These are phyloP conservation scores for Picea glauca DNA, from an alignment of 75 land plant species.

Conservation along the genomic window DNA sequence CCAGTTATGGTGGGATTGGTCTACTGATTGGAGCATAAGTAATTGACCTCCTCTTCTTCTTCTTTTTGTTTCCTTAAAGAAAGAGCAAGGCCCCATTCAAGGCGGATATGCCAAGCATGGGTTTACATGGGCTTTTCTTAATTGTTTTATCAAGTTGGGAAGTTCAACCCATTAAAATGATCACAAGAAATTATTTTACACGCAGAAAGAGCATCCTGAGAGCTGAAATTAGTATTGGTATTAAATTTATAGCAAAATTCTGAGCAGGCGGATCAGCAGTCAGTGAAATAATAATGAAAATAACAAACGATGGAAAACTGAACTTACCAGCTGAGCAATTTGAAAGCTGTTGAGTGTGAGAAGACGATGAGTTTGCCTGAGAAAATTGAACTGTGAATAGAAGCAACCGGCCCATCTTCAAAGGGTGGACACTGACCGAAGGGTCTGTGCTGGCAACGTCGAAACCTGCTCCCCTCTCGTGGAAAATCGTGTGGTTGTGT, in stretches of 20 bases:
- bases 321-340: not conserved
- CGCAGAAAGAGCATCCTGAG: not conserved
- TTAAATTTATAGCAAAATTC: not conserved
- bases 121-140: not conserved
- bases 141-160: not conserved
- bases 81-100: not conserved
- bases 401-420: too few relatives aligned
- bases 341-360: not conserved
- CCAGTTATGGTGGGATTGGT: too few relatives aligned
- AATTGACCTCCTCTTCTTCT: too few relatives aligned
- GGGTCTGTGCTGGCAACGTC: too few relatives aligned
- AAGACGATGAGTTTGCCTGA: not conserved
- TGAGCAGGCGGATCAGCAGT: not conserved
- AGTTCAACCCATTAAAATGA: not conserved
- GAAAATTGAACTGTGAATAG: too few relatives aligned
- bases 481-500: too few relatives aligned
- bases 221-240: not conserved
- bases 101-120: not conserved
- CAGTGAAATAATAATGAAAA: not conserved
- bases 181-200: not conserved
- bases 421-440: too few relatives aligned
- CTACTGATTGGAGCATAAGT: too few relatives aligned
- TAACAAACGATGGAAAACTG: not conserved
- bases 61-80: not conserved
- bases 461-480: too few relatives aligned